Evolutionary conservation across 495 filamentous ascomycete genomes (phyloP).

Genomic region (Podospora pseudocomata): DNA sequence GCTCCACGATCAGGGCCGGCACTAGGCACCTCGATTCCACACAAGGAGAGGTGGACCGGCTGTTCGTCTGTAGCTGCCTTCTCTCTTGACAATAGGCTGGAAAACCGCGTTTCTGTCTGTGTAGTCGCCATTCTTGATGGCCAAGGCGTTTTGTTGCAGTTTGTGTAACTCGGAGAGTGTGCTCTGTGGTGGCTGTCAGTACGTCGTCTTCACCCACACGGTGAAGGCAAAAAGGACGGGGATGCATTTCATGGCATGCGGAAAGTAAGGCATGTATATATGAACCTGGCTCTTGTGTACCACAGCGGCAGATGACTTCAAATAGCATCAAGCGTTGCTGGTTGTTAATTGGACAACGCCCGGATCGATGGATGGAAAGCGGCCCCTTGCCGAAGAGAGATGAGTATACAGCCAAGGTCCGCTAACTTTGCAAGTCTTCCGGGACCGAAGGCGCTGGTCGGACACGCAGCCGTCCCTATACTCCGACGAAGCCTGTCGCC

Average conservation of each 20-base stretch:
- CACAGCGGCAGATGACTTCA: neutral
- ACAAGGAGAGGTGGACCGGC: neutral
- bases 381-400: neutral
- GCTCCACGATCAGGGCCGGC: neutral
- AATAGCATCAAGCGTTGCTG: neutral
- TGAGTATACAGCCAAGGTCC: neutral
- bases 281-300: neutral
- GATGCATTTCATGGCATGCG: no score
- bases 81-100: neutral
- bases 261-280: no score
- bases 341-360: neutral
- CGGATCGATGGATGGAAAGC: neutral
- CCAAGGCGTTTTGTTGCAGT: no score
- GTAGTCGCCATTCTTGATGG: neutral
- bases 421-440: neutral
- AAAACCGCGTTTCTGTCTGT: neutral
- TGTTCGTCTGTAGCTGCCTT: neutral
- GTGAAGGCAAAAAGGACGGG: no score
- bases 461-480: conserved; percentile 6
- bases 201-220: no score
- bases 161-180: no score
- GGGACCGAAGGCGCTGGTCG: conserved; percentile 27
- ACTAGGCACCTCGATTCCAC: neutral
- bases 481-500: conserved; percentile 1
- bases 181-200: no score